Percentiles rank a stretch among this genome's conserved stretches.
These are phyloP conservation scores for Arachnopeziza araneosa DNA, from an alignment of 2,329 filamentous ascomycete species.

Conservation along the genomic window DNA sequence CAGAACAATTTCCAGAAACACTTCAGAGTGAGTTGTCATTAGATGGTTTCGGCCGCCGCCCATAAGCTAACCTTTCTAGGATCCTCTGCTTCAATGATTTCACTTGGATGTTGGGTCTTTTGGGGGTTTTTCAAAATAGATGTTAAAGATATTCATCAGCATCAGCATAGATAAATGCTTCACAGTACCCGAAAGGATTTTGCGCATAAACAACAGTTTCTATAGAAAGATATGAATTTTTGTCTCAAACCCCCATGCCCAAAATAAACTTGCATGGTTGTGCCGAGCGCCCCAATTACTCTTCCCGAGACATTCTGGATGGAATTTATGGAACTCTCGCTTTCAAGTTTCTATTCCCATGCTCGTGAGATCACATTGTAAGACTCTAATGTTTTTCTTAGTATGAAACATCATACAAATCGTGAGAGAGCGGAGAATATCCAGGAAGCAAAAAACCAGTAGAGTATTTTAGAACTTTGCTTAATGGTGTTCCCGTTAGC, in stretches of 20 bases:
- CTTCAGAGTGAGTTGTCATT: constrained; percentile 48
- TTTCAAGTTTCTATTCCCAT: neutral
- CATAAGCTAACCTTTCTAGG: constrained; percentile 25
- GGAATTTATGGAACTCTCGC: neutral
- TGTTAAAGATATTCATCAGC: neutral
- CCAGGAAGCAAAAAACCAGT: neutral
- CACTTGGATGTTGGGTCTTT: neutral
- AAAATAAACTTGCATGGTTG: neutral
- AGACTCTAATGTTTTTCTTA: neutral
- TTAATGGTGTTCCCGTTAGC: neutral
- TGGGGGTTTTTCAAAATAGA: neutral
- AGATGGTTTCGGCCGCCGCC: neutral
- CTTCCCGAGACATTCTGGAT: neutral
- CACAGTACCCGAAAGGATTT: neutral
- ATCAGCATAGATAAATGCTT: neutral
- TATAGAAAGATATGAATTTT: neutral
- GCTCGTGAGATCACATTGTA: neutral
- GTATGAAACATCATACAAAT: neutral
- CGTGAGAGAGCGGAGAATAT: neutral
- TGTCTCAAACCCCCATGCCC: neutral
- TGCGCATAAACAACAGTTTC: neutral
- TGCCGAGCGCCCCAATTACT: neutral
- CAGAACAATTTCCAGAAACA: constrained; percentile 63
- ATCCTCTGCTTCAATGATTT: constrained; percentile 31
- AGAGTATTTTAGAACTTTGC: neutral